phyloP scores from a whole-genome alignment of 208 protist genomes.

The Trypanosoma melophagium region DNA sequence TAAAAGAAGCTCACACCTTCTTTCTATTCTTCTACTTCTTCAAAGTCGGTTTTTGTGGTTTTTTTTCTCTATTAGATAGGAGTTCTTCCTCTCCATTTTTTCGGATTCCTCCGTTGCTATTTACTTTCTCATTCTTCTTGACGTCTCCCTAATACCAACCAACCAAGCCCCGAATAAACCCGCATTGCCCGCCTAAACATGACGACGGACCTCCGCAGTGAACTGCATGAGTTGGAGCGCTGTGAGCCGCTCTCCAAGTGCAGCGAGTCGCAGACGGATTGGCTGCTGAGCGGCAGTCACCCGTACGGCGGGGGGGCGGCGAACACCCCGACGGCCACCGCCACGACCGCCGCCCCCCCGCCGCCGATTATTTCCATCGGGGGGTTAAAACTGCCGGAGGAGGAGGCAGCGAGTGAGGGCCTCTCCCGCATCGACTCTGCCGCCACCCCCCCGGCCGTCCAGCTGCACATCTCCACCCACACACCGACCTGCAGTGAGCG shows the following conservation, averaged over 20 bases:
- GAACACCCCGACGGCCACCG: background rate
- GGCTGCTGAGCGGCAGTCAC: conserved; percentile 5
- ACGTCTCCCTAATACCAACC: too few species aligned
- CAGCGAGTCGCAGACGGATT: background rate
- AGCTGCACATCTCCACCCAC: too few species aligned
- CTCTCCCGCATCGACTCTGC: background rate
- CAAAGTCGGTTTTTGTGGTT: background rate
- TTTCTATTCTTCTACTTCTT: background rate
- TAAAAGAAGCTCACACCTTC: conserved; percentile 3
- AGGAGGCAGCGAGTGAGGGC: conserved; percentile 9
- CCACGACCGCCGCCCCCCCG: too few species aligned
- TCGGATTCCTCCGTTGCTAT: too few species aligned
- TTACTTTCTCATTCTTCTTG: too few species aligned
- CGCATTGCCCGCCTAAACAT: too few species aligned
- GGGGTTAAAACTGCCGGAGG: background rate
- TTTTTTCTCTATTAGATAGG: background rate
- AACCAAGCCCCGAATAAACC: too few species aligned
- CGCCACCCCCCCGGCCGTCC: background rate
- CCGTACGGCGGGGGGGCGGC: background rate
- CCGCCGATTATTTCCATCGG: too few species aligned
- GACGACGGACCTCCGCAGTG: conserved; percentile 7
- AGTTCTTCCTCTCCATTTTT: background rate
- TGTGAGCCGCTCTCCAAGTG: conserved; percentile 5
- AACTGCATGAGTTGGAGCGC: conserved; percentile 12
- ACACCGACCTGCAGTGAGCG: too few species aligned